Base-by-base conservation (phyloP, 352 stramenopile genomes). In the Phytophthora fragariaefolia region DNA sequence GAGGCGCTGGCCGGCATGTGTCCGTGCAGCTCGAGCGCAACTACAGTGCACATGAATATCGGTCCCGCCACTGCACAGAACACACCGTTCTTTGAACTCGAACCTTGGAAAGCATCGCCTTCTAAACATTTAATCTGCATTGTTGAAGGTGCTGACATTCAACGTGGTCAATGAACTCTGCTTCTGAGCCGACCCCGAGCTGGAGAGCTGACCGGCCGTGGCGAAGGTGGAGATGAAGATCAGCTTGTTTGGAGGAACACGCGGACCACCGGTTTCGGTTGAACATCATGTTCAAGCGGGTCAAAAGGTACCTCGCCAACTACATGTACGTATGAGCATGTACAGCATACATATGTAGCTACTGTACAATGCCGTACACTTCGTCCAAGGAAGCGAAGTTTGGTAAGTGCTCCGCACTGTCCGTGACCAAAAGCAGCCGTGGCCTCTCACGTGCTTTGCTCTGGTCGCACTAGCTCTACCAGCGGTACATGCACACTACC, bases 271-370 rank as follows among this genome's bases (percentile, higher is more conserved):
- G 24, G 22, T 24, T 20, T 42, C 24, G 53, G 22, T 69, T 69
- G 62, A 69, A 69, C 45, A 58, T 58, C 0, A 58, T 58, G 53
- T 64, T 64, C 61, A 69, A 64, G 5, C 52, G 56, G 42, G 59
- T 59, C 58, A 45, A 34, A 64, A 9, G 7, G 40, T 23, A 47
- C 18, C 28, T 5, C 9, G 2, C 23, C 15, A 26, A n/a, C 8
- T 45, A 23, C 36, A 23, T 34, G 38, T 24, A 46, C 40, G 8
- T 15, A n/a, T 2, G 24, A 9, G 40, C 40, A 47, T 24, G 40
- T 22, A 36, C 28, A 6, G 28, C 13, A 34, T 10, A 15, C 13
- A 12, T 15, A n/a, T n/a, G n/a, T n/a, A n/a, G n/a, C n/a, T n/a
- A n/a, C n/a, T n/a, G n/a, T n/a, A n/a, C n/a, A n/a, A n/a, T n/a